Percentiles rank a stretch among this genome's conserved stretches.
phyloP scores from a whole-genome alignment of 192 early-diverging fungal genomes.

The Coemansia sp. region DNA sequence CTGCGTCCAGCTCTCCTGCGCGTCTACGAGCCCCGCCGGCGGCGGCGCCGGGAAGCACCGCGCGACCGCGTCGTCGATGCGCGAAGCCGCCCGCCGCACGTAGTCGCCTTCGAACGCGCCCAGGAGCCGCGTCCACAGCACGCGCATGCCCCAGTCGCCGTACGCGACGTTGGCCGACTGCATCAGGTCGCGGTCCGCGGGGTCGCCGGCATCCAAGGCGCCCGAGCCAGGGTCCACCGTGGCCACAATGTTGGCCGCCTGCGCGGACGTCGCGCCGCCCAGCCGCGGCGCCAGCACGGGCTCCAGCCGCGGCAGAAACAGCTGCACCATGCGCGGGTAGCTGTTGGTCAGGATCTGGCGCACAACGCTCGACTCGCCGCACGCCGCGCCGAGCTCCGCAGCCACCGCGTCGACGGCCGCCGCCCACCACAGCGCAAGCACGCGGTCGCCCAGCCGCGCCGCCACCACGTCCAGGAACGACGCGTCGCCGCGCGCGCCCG shows the following conservation, averaged over 20 bases:
- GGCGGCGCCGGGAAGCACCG: slow-evolving; percentile 26
- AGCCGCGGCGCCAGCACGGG: slow-evolving; percentile 8
- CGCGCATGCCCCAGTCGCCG: slow-evolving; percentile 2
- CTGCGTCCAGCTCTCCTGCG: slow-evolving; percentile 16
- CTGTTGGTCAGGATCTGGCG: slow-evolving; percentile 26
- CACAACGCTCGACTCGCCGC: slow-evolving; percentile 13
- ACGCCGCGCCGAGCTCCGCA: slow-evolving; percentile 16
- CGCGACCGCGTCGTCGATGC: slow-evolving; percentile 21
- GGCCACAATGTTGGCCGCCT: too few relatives aligned
- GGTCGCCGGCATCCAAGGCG: not conserved
- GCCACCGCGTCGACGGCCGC: slow-evolving; percentile 15
- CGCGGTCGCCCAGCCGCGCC: slow-evolving; percentile 15
- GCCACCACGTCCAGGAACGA: slow-evolving; percentile 22
- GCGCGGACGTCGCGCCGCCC: slow-evolving; percentile 14
- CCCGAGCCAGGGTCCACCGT: too few relatives aligned
- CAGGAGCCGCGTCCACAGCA: slow-evolving; percentile 36
- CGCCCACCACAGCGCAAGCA: slow-evolving; percentile 12
- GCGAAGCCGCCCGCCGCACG: slow-evolving; percentile 12
- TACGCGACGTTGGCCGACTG: slow-evolving; percentile 1
- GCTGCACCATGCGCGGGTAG: slow-evolving; percentile 30
- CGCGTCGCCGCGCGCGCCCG: not conserved
- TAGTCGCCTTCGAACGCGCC: slow-evolving; percentile 25
- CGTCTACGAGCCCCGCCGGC: slow-evolving; percentile 27
- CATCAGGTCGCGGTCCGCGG: too few relatives aligned
- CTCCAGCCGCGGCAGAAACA: slow-evolving; percentile 36